These are phyloP conservation scores for Pyrenophora tritici-repentis DNA, from an alignment of 2,329 filamentous ascomycete genomes.

Conservation along the genomic window DNA sequence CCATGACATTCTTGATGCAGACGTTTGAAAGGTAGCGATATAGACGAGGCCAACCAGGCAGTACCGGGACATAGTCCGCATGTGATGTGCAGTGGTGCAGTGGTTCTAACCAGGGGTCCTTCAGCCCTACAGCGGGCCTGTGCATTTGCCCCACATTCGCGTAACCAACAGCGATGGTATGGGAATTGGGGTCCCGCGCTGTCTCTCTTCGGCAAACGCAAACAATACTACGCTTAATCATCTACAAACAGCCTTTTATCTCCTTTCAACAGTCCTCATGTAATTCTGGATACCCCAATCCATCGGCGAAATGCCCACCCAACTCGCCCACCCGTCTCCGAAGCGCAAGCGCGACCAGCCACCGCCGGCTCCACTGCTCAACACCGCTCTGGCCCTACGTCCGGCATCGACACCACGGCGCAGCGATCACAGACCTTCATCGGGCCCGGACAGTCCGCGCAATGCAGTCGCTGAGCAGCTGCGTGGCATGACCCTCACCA, in stretches of 20 bases:
- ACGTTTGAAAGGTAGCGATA: no score
- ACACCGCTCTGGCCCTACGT: constrained; percentile 41
- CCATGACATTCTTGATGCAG: no score
- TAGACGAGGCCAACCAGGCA: background rate
- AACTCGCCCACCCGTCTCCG: constrained; percentile 43
- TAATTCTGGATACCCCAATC: constrained; percentile 22
- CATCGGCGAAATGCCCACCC: constrained; percentile 41
- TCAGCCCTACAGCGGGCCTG: constrained; percentile 29
- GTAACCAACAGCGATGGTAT: constrained; percentile 21
- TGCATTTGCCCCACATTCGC: constrained; percentile 28
- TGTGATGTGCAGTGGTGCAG: constrained; percentile 5
- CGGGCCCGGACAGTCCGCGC: constrained; percentile 39
- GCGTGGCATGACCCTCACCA: constrained; percentile 37
- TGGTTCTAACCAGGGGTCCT: constrained; percentile 10
- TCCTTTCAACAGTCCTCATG: constrained; percentile 30
- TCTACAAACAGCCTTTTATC: constrained; percentile 1
- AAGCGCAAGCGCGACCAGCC: constrained; percentile 47
- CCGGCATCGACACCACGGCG: constrained; percentile 31
- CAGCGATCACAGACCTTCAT: constrained; percentile 29
- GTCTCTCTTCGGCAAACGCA: constrained; percentile 3
- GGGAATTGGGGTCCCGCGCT: constrained; percentile 12
- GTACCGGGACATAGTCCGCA: constrained; percentile 9
- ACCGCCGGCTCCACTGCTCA: constrained; percentile 37
- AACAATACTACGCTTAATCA: constrained; percentile 3
- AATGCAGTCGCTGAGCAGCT: constrained; percentile 46